These are phyloP conservation scores for Amoebophrya sp. DNA, from an alignment of 169 alveolate species.

Conservation along the genomic window DNA sequence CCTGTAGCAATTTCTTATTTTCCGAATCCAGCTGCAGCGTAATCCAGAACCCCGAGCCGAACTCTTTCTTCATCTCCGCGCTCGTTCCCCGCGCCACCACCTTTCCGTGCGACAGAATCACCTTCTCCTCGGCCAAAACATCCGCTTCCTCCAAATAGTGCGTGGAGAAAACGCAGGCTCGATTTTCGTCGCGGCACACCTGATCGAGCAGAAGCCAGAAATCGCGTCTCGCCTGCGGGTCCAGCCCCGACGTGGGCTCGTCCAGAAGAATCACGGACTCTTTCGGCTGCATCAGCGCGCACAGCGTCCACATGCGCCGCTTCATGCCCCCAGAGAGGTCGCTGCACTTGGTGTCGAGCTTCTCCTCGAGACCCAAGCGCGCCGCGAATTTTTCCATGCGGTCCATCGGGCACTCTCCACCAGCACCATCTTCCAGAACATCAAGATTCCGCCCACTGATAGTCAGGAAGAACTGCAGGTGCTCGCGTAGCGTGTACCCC, in stretches of 20 bases:
- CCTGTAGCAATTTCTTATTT: neutral
- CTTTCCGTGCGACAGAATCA: neutral
- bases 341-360: neutral
- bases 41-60: neutral
- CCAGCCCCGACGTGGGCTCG: conserved; percentile 79
- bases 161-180: conserved; percentile 48
- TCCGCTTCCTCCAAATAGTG: conserved; percentile 63
- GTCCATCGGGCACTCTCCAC: too few species aligned
- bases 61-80: neutral
- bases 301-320: neutral
- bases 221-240: conserved; percentile 50
- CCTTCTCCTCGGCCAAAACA: conserved; percentile 28
- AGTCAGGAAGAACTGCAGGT: neutral
- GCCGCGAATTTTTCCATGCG: neutral
- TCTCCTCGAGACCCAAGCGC: neutral
- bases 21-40: neutral
- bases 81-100: neutral
- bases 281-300: neutral
- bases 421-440: too few species aligned
- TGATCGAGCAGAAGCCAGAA: conserved; percentile 54
- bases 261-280: conserved; percentile 41
- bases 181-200: conserved; percentile 23
- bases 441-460: too few species aligned
- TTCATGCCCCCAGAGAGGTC: neutral
- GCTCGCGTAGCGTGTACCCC: neutral